A percentile compares a stretch with the other conserved stretches of the same genome.
phyloP scores from a whole-genome alignment of 2,329 filamentous ascomycete genomes.

The Tolypocladium amazonense region DNA sequence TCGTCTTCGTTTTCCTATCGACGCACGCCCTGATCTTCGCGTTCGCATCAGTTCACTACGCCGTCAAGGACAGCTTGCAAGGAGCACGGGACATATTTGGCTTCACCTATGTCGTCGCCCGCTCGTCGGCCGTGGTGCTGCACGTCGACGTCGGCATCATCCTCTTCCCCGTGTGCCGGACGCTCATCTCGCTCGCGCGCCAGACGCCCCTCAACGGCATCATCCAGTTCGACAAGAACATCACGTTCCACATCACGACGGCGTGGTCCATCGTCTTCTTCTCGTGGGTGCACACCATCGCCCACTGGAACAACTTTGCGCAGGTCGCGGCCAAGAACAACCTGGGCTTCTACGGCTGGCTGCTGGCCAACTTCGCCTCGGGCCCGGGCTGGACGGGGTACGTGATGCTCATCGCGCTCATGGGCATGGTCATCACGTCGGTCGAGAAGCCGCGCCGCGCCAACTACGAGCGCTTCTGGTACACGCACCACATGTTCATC shows the following conservation, averaged over 20 bases:
- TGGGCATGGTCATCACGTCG: constrained; percentile 69
- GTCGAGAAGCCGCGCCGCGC: constrained; percentile 67
- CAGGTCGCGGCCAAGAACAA: constrained; percentile 65
- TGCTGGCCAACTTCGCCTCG: constrained; percentile 66
- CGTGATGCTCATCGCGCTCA: constrained; percentile 69
- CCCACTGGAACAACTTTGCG: constrained; percentile 81
- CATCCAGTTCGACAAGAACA: constrained; percentile 83
- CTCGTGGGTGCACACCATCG: constrained; percentile 76
- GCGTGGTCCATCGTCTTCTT: constrained; percentile 86
- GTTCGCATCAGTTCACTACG: constrained; percentile 72
- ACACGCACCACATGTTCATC: constrained; percentile 80
- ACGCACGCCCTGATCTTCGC: constrained; percentile 68
- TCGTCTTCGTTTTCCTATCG: constrained; percentile 65
- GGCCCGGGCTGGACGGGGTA: constrained; percentile 82
- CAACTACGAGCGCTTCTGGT: constrained; percentile 87
- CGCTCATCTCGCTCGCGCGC: constrained; percentile 68
- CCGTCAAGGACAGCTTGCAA: constrained; percentile 64
- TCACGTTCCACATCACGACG: constrained; percentile 76
- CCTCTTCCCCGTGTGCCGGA: constrained; percentile 73
- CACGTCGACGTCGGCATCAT: constrained; percentile 76
- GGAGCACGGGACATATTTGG: constrained; percentile 59
- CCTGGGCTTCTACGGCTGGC: constrained; percentile 67
- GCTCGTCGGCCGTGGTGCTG: constrained; percentile 64
- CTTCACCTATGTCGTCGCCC: constrained; percentile 65
- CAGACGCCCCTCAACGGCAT: constrained; percentile 78